Evolutionary conservation across 164 flowering plant species (phyloP).

Genomic region (Litsea cubeba): DNA sequence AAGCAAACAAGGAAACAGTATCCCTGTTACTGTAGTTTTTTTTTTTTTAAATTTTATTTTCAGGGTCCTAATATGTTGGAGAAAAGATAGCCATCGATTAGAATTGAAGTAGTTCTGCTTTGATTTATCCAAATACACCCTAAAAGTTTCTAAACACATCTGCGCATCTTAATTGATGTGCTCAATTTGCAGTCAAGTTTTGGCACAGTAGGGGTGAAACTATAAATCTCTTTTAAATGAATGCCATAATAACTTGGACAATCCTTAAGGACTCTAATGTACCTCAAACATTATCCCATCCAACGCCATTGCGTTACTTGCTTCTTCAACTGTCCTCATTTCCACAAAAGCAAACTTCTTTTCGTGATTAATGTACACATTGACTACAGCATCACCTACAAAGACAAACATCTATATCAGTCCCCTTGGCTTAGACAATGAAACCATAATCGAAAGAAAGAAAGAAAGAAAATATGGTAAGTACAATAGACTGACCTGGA

Average conservation of each 20-base stretch:
- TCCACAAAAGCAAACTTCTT: conserved; percentile 93
- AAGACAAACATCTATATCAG: conserved; percentile 7
- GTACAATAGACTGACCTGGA: conserved; percentile 45
- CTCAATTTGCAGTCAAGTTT: not conserved
- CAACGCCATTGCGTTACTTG: conserved; percentile 87
- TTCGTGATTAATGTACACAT: conserved; percentile 90
- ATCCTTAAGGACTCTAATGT: conserved; percentile 2
- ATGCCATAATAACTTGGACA: not conserved
- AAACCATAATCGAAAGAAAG: not conserved
- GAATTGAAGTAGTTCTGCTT: not conserved
- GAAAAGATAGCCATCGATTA: not conserved
- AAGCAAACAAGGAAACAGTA: not conserved
- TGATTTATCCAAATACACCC: not conserved
- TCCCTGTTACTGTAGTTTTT: not conserved
- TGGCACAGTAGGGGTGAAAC: not conserved
- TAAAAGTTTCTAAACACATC: not conserved
- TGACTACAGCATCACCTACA: conserved; percentile 85
- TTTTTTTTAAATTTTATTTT: too few relatives aligned
- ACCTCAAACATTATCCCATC: conserved; percentile 88
- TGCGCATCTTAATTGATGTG: not conserved
- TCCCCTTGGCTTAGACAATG: not conserved
- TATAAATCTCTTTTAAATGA: too few relatives aligned
- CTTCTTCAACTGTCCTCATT: conserved; percentile 94
- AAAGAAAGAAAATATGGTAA: not conserved
- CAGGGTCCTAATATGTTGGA: not conserved